Conservation (phyloP, 352 stramenopile genomes). For the Elongisporangium undulatum region DNA sequence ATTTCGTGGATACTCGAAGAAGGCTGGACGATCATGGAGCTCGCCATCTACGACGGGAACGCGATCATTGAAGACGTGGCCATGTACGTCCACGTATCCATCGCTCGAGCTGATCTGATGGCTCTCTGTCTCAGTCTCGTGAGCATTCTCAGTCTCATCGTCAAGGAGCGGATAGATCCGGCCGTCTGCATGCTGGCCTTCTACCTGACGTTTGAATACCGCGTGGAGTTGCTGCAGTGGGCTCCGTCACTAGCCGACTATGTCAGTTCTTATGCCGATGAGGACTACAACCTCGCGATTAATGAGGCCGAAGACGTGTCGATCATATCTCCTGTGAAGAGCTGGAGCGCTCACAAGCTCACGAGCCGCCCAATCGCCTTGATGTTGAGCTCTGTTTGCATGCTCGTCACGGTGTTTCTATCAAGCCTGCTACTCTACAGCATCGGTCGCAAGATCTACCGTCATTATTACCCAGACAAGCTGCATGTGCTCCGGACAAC, state of each 20-base stretch:
- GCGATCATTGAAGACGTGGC: constrained; percentile 7
- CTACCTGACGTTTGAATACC: constrained; percentile 5
- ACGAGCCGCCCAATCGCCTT: too few relatives aligned
- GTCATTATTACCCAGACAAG: neutral
- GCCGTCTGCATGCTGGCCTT: constrained; percentile 23
- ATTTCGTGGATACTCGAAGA: constrained; percentile 22
- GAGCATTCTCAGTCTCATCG: constrained; percentile 16
- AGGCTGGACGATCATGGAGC: constrained; percentile 35
- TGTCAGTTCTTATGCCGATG: neutral
- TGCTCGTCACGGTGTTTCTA: neutral
- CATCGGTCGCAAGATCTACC: constrained; percentile 17
- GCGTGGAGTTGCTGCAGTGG: neutral
- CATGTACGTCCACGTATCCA: constrained; percentile 17
- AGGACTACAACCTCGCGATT: neutral
- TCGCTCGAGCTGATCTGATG: constrained; percentile 30
- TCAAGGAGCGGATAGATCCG: constrained; percentile 22
- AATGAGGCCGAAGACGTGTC: neutral
- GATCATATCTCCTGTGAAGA: too few relatives aligned
- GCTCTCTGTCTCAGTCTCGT: constrained; percentile 18
- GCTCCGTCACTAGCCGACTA: neutral
- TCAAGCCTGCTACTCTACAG: constrained; percentile 13
- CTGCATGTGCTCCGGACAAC: too few relatives aligned
- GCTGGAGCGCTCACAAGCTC: too few relatives aligned
- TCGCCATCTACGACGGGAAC: constrained; percentile 20
- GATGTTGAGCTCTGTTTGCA: too few relatives aligned